phyloP scores from a whole-genome alignment of 768 basidiomycete genomes.

The Podaxis sp. region DNA sequence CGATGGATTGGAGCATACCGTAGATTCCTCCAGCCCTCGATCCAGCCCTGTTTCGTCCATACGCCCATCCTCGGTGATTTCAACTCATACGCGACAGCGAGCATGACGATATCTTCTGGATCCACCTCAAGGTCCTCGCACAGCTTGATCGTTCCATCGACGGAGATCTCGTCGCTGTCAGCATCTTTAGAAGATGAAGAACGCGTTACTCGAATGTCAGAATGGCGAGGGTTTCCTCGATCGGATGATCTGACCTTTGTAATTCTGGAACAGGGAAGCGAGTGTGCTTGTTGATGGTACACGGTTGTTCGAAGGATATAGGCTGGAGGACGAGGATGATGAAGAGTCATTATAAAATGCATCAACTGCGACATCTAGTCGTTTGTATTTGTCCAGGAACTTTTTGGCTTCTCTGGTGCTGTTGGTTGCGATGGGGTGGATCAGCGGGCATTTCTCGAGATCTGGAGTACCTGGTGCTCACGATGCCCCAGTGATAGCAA shows the following conservation, averaged over 20 bases:
- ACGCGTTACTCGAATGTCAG: neutral
- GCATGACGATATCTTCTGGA: constrained; percentile 78
- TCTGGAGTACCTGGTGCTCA: constrained; percentile 33
- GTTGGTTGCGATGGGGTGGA: constrained; percentile 16
- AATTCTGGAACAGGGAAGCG: constrained; percentile 55
- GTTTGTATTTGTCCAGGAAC: constrained; percentile 66
- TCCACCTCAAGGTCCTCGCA: constrained; percentile 67
- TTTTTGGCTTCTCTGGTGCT: constrained; percentile 58
- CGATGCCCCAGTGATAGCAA: constrained; percentile 65
- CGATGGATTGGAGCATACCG: constrained; percentile 41
- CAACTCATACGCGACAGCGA: constrained; percentile 78
- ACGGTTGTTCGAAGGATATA: constrained; percentile 11
- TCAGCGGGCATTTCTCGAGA: constrained; percentile 16
- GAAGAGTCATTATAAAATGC: constrained; percentile 56
- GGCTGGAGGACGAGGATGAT: constrained; percentile 13
- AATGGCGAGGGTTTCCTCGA: neutral
- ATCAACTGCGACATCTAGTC: constrained; percentile 69
- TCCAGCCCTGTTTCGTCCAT: constrained; percentile 70
- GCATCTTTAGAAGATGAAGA: constrained; percentile 34
- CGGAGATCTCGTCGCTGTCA: constrained; percentile 58
- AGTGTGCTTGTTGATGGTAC: constrained; percentile 52
- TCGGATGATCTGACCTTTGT: constrained; percentile 47
- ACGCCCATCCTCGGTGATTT: constrained; percentile 69
- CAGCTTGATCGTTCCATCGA: constrained; percentile 77
- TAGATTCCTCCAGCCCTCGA: constrained; percentile 74